Evolutionary conservation across 495 filamentous ascomycete species (phyloP).

Genomic region (Hypoxylon trugodes): DNA sequence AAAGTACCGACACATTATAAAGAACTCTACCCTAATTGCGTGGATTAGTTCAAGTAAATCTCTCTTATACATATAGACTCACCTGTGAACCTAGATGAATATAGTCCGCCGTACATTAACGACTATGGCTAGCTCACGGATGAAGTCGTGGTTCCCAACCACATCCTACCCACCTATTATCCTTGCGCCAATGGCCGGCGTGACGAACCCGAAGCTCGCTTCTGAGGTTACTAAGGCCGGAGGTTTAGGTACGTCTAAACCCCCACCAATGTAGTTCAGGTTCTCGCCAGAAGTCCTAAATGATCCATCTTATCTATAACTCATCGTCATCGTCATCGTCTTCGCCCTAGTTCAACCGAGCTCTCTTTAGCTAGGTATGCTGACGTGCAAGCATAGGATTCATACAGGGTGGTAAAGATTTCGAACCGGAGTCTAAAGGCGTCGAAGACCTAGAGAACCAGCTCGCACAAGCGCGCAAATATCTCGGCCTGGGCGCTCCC

Average conservation of each 20-base stretch:
- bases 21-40: too few species aligned
- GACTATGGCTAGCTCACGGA: constrained; percentile 37
- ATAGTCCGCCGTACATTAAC: constrained; percentile 8
- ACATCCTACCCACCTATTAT: constrained; percentile 60
- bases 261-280: too few species aligned
- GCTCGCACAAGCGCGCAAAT: constrained; percentile 47
- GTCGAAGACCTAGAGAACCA: constrained; percentile 42
- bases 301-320: background rate
- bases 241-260: constrained; percentile 67
- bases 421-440: constrained; percentile 40
- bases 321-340: background rate
- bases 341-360: background rate
- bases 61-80: background rate
- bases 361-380: too few species aligned
- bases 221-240: constrained; percentile 71
- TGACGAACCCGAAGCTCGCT: constrained; percentile 69
- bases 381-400: constrained; percentile 42
- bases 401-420: constrained; percentile 48
- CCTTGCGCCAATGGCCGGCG: constrained; percentile 75
- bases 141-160: constrained; percentile 45
- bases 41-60: background rate
- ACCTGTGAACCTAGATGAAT: constrained; percentile 6
- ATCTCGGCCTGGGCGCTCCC: constrained; percentile 34
- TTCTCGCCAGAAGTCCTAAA: too few species aligned
- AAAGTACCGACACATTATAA: too few species aligned